phyloP scores from a whole-genome alignment of 306 rosid species.

The Erythrophleum fordii region DNA sequence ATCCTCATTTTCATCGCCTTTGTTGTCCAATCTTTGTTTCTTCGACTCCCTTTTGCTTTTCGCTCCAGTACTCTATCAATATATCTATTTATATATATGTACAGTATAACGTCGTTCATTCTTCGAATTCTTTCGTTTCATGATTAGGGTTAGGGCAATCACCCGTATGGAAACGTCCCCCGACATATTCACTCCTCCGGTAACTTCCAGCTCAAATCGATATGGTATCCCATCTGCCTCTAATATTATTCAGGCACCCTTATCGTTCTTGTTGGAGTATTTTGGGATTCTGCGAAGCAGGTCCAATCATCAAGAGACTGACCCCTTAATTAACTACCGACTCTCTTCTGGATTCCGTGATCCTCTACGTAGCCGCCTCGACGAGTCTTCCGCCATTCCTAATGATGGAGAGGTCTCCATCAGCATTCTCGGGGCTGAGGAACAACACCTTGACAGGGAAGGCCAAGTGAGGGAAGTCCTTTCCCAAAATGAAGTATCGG shows the following conservation, averaged over 20 bases:
- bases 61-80: neutral
- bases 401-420: constrained; percentile 87
- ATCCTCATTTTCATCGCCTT: neutral
- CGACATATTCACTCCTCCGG: constrained; percentile 55
- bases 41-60: neutral
- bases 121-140: constrained; percentile 1
- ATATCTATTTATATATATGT: neutral
- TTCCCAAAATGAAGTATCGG: constrained; percentile 46
- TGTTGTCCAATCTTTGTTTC: neutral
- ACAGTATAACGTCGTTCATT: neutral
- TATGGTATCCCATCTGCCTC: constrained; percentile 65
- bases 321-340: constrained; percentile 47
- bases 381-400: constrained; percentile 36
- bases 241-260: constrained; percentile 76
- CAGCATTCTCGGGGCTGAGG: constrained; percentile 78
- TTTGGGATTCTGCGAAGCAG: constrained; percentile 71
- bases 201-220: constrained; percentile 52
- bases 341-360: constrained; percentile 42
- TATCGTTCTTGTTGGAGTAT: constrained; percentile 77
- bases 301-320: constrained; percentile 55
- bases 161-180: constrained; percentile 68
- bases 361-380: constrained; percentile 45
- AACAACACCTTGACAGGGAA: constrained; percentile 64
- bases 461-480: constrained; percentile 54
- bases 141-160: constrained; percentile 71